Conservation (phyloP, 1,139 yeast species). For the Saccharomyces hybrid region DNA sequence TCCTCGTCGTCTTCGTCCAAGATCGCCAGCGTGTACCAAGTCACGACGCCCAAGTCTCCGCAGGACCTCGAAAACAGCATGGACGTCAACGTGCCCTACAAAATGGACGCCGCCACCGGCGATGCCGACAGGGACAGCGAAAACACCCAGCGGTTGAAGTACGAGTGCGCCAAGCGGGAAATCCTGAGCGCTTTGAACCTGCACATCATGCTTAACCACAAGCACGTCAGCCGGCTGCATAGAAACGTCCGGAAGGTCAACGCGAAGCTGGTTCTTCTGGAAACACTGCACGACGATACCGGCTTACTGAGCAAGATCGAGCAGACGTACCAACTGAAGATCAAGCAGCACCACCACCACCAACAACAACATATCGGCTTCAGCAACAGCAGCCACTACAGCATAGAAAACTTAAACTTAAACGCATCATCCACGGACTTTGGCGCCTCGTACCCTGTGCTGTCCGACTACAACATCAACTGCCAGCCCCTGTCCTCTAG, state of each 20-base stretch:
- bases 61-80: constrained; percentile 23
- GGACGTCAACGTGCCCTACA: constrained; percentile 3
- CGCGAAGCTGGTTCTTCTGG: constrained; percentile 47
- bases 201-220: constrained; percentile 64
- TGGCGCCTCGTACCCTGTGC: background rate
- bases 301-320: constrained; percentile 24
- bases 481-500: constrained; percentile 9
- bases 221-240: constrained; percentile 52
- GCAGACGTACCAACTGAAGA: background rate
- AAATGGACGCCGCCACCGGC: constrained; percentile 2
- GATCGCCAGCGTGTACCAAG: constrained; percentile 27
- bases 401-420: background rate
- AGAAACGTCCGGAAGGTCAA: constrained; percentile 61
- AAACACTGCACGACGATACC: constrained; percentile 46
- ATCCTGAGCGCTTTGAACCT: constrained; percentile 46
- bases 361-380: background rate
- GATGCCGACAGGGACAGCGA: constrained; percentile 20
- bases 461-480: background rate
- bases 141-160: constrained; percentile 26
- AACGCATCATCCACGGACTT: background rate
- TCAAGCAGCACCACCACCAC: background rate
- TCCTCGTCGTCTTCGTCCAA: constrained; percentile 2
- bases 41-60: constrained; percentile 39
- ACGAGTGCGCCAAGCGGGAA: constrained; percentile 28
- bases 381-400: no score